These are phyloP conservation scores for Chloris gayana DNA, from an alignment of 176 grass and related monocot species.

Conservation along the genomic window DNA sequence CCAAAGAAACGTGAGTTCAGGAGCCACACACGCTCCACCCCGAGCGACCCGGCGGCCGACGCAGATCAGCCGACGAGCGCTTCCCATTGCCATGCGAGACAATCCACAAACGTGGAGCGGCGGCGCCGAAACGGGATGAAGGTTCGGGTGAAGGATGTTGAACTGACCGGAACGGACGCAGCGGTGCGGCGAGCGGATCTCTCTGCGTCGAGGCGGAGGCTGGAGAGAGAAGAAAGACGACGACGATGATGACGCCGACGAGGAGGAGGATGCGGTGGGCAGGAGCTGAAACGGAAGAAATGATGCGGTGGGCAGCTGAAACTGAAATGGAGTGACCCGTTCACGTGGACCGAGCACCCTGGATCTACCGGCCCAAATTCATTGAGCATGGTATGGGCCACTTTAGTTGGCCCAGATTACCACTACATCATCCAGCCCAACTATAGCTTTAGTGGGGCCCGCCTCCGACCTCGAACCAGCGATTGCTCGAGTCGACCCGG, in stretches of 20 bases:
- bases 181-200: neutral
- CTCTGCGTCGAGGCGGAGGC: slow-evolving; percentile 1
- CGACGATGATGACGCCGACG: neutral
- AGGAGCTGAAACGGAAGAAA: too few relatives aligned
- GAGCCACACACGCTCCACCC: neutral
- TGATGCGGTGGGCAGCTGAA: neutral
- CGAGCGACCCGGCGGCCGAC: neutral
- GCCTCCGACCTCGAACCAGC: neutral
- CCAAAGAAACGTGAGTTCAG: neutral
- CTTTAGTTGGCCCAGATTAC: neutral
- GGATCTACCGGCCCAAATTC: neutral
- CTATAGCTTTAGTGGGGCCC: neutral
- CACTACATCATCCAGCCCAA: neutral
- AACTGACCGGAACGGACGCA: neutral
- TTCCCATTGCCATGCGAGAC: neutral
- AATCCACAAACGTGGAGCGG: neutral
- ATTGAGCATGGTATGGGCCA: neutral
- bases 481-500: neutral
- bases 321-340: neutral
- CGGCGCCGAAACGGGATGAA: neutral
- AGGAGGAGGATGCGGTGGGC: neutral
- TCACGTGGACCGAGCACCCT: neutral
- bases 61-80: slow-evolving; percentile 9
- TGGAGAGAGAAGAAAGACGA: neutral
- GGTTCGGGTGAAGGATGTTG: neutral